Conservation (phyloP, 257 asterid species). For the Parsonsia alboflavescens region DNA sequence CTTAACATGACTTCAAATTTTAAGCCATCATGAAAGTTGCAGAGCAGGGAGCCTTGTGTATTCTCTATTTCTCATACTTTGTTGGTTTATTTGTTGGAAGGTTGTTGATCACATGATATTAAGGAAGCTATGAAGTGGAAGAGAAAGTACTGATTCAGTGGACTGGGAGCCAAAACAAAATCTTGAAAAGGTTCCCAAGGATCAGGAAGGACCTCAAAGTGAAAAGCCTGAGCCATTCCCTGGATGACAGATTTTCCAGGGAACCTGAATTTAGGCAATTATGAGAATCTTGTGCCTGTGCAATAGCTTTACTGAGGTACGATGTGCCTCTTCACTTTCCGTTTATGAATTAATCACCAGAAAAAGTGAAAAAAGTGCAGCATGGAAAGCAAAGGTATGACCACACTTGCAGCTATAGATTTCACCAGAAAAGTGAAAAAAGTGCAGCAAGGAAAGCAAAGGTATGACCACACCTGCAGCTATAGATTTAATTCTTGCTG, state of each 20-base stretch:
- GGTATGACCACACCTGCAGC: background rate
- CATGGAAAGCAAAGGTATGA: background rate
- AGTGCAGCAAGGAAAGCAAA: constrained; percentile 10
- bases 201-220: constrained; percentile 4
- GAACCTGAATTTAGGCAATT: background rate
- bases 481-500: background rate
- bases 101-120: background rate
- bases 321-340: constrained; percentile 2
- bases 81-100: background rate
- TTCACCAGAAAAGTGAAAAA: constrained; percentile 8
- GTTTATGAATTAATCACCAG: constrained; percentile 2
- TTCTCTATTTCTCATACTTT: background rate
- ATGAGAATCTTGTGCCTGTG: background rate
- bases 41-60: background rate
- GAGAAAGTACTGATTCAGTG: background rate
- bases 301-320: constrained; percentile 8
- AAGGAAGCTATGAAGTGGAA: background rate
- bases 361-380: constrained; percentile 15
- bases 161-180: background rate
- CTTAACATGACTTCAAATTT: background rate
- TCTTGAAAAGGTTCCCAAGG: background rate
- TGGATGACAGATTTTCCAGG: background rate
- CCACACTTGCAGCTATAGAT: background rate
- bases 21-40: background rate
- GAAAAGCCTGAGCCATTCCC: background rate